Base-by-base conservation (phyloP, 345 rosid genomes). In the Balakata baccata region DNA sequence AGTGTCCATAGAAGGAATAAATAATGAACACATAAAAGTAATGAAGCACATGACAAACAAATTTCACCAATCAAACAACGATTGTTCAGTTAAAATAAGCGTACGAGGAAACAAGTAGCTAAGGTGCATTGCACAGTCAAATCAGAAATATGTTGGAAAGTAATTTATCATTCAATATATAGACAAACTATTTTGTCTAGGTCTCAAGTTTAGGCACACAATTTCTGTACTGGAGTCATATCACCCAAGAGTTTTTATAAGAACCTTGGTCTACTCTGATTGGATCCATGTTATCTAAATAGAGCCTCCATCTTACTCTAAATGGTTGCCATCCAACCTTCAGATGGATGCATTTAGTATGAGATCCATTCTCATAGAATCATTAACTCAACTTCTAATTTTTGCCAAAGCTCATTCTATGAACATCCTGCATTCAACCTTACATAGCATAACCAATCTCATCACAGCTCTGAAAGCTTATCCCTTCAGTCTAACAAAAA, bases 1-100 rank as follows among this genome's bases (percentile, higher is more conserved):
- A 82, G 70, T 80, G 68, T n/a, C 41, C 37, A 62, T 52, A 29
- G 29, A 59, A 45, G 59, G 53, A 76, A 29, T 9, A 69, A 57
- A 14, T 43, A 46, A 74, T 43, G 17, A 50, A 50, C 25, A 49
- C 9, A 58, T 41, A 54, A 29, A 39, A 43, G 47, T 7, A 38
- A 41, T 50, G 11, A 73, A 49, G 18, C 20, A 37, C 14, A 73
- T 0, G 61, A 14, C 7, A 7, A 37, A 50, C 14, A 59, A 46
- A 38, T 5, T n/a, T 7, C 38, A 69, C 11, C 9, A 2, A 70
- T 20, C 20, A 63, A 71, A 49, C 38, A 23, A 49, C 8, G 49
- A 43, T 18, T 20, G 13, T 64, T 41, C 68, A 64, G 7, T n/a
- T n/a, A 41, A 18, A 12, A 16, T 63, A 41, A 43, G 11, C 18